Percentiles rank a stretch among this genome's conserved stretches.
Evolutionary conservation across 352 stramenopile species (phyloP).

Genomic region (Pythium sp.): DNA sequence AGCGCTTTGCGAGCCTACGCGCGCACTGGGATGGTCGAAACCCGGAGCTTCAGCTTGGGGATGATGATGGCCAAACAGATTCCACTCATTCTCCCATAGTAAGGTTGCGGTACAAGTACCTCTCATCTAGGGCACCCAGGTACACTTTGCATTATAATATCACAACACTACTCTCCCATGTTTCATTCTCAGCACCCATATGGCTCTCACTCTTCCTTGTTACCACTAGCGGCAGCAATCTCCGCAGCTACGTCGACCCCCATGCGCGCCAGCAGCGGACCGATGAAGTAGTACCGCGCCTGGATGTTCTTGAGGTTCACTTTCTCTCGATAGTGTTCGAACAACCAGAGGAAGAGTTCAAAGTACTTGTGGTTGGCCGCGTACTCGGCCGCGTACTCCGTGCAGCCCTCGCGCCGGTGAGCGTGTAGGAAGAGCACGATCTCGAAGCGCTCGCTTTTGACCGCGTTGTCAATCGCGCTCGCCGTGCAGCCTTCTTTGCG

Average conservation of each 20-base stretch:
- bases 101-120: not conserved
- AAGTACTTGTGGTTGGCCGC: constrained; percentile 15
- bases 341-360: constrained; percentile 16
- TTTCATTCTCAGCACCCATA: not conserved
- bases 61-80: not conserved
- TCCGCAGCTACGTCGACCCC: not conserved
- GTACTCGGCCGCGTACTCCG: constrained; percentile 15
- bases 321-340: constrained; percentile 10
- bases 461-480: constrained; percentile 13
- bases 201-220: no score
- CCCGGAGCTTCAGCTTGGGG: not conserved
- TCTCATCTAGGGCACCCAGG: not conserved
- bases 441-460: constrained; percentile 11
- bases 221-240: not conserved
- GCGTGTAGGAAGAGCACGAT: constrained; percentile 13
- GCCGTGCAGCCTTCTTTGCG: constrained; percentile 19
- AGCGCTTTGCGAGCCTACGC: constrained; percentile 18
- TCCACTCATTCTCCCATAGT: not conserved
- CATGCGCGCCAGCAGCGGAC: constrained; percentile 11
- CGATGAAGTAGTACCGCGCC: constrained; percentile 16
- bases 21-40: constrained; percentile 20
- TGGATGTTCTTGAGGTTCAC: constrained; percentile 18
- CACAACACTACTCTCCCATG: not conserved
- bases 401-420: constrained; percentile 10
- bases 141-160: not conserved